Base-by-base conservation (phyloP, 2,329 filamentous ascomycete genomes). In the Aspergillus pseudoterreus region DNA sequence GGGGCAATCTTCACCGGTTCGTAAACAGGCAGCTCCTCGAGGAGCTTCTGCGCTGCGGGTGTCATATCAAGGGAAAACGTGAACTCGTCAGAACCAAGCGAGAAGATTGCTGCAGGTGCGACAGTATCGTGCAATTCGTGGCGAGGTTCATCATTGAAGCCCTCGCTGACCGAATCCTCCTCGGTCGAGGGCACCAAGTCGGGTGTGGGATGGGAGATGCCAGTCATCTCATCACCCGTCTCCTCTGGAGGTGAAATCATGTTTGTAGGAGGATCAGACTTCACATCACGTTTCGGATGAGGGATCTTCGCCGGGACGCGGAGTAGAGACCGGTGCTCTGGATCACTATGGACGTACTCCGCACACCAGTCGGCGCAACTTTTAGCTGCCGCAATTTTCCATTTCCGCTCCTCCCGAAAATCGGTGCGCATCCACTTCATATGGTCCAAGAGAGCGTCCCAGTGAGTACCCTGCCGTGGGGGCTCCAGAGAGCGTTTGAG, bases 381-480 rank as follows among this genome's bases (percentile, higher is more conserved):
- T 52, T 86, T 86, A 4, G 92, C 92, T 33, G 87, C 82, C 2
- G 87, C 82, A 65, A 84, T 85, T 73, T 96, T 97, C 91, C 92
- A 96, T 68, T 95, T 96, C 38, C 90, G 79, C 69, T 97, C 94
- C 71, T 96, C 90, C 47, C 88, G 82, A 64, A 96, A 97, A 71
- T 99, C 94, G 1, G 91, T 96, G 46, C 92, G 84, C 90, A 99
- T 95, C 92, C 92, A 97, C 69, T 92, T 95, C 82, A 92, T 90
- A 74, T 99, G 92, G 60, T 91, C 82, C 30, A 99, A 75, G 50
- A 97, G 70, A 47, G 92, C 81, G 71, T 99, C 94, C 82, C 86
- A 89, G 60, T 97, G 92, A 2, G 87, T 85, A 1, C 83, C 80
- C 15, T 86, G 86, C 35, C 90, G 83, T 4, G 82, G 79, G 4